Conservation (phyloP, 352 stramenopile species). For the Globisporangium lucens region DNA sequence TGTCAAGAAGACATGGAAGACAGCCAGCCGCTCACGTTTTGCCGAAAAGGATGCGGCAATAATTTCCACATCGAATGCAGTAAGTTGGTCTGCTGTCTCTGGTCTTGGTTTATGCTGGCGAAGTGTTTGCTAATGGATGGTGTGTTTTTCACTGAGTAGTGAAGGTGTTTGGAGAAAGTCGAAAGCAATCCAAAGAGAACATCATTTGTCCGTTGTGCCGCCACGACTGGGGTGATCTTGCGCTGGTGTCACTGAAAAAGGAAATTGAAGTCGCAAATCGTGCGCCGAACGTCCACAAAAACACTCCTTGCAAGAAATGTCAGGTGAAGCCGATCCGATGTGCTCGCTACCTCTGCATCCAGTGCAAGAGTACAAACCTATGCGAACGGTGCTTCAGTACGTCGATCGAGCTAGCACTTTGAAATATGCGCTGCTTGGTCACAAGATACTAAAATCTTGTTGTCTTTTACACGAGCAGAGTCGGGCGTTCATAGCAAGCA, state of each 20-base stretch:
- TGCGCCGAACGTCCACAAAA: constrained; percentile 72
- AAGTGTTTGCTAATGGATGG: neutral
- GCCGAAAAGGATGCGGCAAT: constrained; percentile 71
- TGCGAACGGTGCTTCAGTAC: constrained; percentile 76
- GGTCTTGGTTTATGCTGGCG: neutral
- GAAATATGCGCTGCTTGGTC: neutral
- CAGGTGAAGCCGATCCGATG: constrained; percentile 74
- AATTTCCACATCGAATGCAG: constrained; percentile 74
- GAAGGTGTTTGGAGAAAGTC: constrained; percentile 83
- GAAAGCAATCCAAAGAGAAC: constrained; percentile 77
- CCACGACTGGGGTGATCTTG: constrained; percentile 72
- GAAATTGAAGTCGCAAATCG: constrained; percentile 72
- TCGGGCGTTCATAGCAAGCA: constrained; percentile 63
- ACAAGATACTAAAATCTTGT: neutral
- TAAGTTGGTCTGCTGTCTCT: constrained; percentile 23
- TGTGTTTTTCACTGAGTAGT: constrained; percentile 26
- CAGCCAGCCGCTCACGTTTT: constrained; percentile 65
- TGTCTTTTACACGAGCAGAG: constrained; percentile 24
- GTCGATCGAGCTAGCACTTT: constrained; percentile 7
- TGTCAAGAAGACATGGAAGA: constrained; percentile 81
- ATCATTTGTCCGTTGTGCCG: constrained; percentile 84
- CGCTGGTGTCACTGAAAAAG: constrained; percentile 60
- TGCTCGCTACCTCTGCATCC: constrained; percentile 75
- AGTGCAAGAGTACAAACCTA: constrained; percentile 75
- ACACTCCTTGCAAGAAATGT: constrained; percentile 62